These are phyloP conservation scores for Alliaria petiolata DNA, from an alignment of 345 rosid genomes.

Conservation along the genomic window DNA sequence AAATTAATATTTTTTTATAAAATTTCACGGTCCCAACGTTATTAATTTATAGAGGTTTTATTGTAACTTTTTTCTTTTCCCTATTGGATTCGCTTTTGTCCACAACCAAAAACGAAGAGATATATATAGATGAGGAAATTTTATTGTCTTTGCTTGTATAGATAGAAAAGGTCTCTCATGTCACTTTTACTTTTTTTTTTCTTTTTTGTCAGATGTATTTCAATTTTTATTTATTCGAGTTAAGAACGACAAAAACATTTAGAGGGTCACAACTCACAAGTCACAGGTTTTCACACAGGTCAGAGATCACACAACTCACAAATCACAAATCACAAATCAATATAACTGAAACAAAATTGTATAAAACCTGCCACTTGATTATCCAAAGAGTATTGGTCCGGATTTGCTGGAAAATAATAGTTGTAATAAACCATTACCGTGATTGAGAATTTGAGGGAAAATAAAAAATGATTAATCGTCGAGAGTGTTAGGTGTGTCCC, in stretches of 20 bases:
- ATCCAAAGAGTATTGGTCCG: conserved; percentile 3
- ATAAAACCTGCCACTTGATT: background rate
- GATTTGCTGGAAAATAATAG: background rate
- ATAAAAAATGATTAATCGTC: background rate
- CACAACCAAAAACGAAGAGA: background rate
- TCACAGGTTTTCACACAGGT: background rate
- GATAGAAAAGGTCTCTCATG: conserved; percentile 18
- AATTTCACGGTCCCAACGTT: too few species aligned
- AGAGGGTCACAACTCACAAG: background rate
- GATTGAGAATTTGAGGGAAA: background rate
- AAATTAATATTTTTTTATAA: too few species aligned
- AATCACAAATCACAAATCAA: background rate
- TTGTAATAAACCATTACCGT: background rate
- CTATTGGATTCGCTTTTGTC: conserved; percentile 5
- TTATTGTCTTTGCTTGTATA: conserved; percentile 23
- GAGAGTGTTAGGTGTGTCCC: background rate
- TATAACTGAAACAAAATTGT: background rate
- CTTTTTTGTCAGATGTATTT: conserved; percentile 8
- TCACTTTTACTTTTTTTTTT: conserved; percentile 22
- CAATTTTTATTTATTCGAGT: conserved; percentile 8
- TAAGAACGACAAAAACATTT: background rate
- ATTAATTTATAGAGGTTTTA: too few species aligned
- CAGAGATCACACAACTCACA: background rate
- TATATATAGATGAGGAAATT: background rate
- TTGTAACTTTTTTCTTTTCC: background rate